phyloP scores from a whole-genome alignment of 257 asterid genomes.

The Orobanche coerulescens region DNA sequence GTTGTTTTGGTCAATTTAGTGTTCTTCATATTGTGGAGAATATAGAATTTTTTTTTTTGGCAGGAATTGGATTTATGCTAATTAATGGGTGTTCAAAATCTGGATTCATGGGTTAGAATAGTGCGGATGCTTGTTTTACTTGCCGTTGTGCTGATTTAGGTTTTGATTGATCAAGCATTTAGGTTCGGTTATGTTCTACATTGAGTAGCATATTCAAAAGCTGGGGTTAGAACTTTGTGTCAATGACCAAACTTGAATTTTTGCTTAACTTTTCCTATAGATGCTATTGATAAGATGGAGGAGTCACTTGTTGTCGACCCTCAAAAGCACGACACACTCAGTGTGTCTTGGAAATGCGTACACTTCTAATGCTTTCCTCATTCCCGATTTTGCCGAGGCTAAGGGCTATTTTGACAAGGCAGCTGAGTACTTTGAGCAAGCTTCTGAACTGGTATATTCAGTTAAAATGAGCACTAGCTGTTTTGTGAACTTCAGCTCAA shows the following conservation, averaged over 20 bases:
- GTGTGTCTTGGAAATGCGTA: constrained; percentile 92
- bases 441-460: constrained; percentile 52
- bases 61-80: too few species aligned
- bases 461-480: background rate
- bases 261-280: constrained; percentile 38
- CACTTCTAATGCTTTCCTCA: constrained; percentile 65
- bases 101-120: too few species aligned
- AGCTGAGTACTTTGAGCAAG: constrained; percentile 52
- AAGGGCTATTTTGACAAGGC: constrained; percentile 53
- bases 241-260: too few species aligned
- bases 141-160: background rate
- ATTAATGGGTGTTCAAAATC: too few species aligned
- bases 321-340: constrained; percentile 55
- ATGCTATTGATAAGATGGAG: constrained; percentile 70
- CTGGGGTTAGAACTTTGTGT: too few species aligned
- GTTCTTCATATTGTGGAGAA: too few species aligned
- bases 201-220: too few species aligned
- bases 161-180: background rate
- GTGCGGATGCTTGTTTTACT: too few species aligned
- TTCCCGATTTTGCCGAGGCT: constrained; percentile 63
- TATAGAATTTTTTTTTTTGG: too few species aligned
- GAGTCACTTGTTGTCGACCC: constrained; percentile 71
- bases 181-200: too few species aligned
- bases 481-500: too few species aligned
- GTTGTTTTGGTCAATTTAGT: background rate